Evolutionary conservation across 371 early-diverging fungal genomes (phyloP).

Genomic region (Sanchytrium tribonematis): DNA sequence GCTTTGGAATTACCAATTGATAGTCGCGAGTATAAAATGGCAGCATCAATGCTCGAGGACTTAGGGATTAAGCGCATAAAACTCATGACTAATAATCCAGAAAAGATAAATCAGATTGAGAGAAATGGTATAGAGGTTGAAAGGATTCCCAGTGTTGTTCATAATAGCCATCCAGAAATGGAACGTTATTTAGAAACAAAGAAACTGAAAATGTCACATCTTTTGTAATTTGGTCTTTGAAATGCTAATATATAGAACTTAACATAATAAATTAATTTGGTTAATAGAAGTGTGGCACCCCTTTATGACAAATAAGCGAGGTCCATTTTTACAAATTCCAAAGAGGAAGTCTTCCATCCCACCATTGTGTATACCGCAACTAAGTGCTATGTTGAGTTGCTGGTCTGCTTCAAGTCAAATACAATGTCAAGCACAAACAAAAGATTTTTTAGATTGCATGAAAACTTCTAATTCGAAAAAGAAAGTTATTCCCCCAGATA

Average conservation of each 20-base stretch:
- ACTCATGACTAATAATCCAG: conserved; percentile 78
- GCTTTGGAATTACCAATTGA: conserved; percentile 65
- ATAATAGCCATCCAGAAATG: background rate
- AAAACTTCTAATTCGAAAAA: background rate
- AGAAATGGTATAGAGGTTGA: conserved; percentile 17
- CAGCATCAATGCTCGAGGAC: conserved; percentile 58
- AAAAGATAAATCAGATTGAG: conserved; percentile 53
- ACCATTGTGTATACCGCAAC: background rate
- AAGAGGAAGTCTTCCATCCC: background rate
- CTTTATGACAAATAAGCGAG: background rate
- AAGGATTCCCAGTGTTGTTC: background rate
- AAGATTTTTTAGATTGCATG: background rate
- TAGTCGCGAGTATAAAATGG: conserved; percentile 67
- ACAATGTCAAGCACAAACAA: background rate
- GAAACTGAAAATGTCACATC: background rate
- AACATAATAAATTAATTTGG: too few relatives aligned
- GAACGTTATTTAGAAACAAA: background rate
- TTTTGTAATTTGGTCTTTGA: too few relatives aligned
- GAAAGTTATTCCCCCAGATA: background rate
- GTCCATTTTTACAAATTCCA: background rate
- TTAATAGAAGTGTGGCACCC: too few relatives aligned
- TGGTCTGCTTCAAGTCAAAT: background rate
- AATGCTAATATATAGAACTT: too few relatives aligned
- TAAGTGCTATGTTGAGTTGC: background rate
- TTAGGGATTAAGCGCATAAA: conserved; percentile 32